phyloP scores from a whole-genome alignment of 805 yeast genomes.

The Candida coquimbonensis region DNA sequence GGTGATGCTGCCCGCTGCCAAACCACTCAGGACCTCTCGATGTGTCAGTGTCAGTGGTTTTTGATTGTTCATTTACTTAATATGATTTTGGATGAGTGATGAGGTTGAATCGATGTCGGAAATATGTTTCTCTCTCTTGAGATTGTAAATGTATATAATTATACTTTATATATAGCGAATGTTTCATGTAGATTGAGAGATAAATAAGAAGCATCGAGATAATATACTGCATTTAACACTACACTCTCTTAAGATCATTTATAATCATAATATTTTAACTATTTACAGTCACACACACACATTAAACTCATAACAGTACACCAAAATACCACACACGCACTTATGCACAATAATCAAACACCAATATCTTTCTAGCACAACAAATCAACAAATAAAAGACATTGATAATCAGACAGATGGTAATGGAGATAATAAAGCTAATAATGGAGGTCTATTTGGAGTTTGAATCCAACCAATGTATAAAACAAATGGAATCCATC shows the following conservation, averaged over 20 bases:
- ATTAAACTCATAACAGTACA: too few relatives aligned
- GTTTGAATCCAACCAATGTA: slow-evolving; percentile 85
- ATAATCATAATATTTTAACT: neutral
- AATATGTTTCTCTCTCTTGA: neutral
- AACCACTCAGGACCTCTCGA: slow-evolving; percentile 61
- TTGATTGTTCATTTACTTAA: neutral
- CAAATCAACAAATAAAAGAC: neutral
- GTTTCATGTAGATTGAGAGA: too few relatives aligned
- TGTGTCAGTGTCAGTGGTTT: slow-evolving; percentile 7
- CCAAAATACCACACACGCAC: too few relatives aligned
- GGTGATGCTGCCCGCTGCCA: slow-evolving; percentile 74
- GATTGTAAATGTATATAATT: too few relatives aligned
- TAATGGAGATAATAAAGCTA: slow-evolving; percentile 70
- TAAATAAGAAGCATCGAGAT: too few relatives aligned
- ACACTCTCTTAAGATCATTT: neutral
- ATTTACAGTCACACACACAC: neutral
- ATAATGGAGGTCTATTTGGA: slow-evolving; percentile 75
- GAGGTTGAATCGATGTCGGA: neutral
- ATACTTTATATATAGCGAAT: too few relatives aligned
- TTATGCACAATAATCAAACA: too few relatives aligned
- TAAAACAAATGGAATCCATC: slow-evolving; percentile 92
- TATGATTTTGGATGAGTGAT: neutral
- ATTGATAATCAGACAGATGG: slow-evolving; percentile 51
- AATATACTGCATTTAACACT: neutral
- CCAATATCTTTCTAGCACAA: too few relatives aligned